Evolutionary conservation across 2,329 filamentous ascomycete genomes (phyloP), one percentile per base, ranked within the genome.

Genomic region (Paecilomyces sp.): DNA sequence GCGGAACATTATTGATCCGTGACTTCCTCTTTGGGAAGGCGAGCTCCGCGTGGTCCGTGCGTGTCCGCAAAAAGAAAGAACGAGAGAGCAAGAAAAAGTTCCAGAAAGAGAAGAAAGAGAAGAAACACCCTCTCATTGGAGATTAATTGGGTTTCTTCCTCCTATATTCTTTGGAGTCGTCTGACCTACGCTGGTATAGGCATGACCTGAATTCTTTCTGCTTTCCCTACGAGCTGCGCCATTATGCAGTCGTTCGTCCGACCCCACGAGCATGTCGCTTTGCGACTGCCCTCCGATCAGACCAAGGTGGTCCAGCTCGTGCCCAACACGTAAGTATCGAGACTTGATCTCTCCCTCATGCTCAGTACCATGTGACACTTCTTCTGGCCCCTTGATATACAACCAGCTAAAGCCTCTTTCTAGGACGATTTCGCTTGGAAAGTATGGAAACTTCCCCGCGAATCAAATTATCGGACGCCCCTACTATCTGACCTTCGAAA

Each of bases 401-500:
- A 53, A 28, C 25, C 25, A 28, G 25, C 25, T 28, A 67, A 69
- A 62, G 67, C 63, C 66, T 67, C 60, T 62, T 47, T 67, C 9
- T 66, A 97, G 92, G 50, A 90, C 86, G 53, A 89, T 97, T 64
- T 91, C 90, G 1, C 81, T 97, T 34, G 92, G 92, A 59, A 97
- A 97, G 84, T 96, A 94, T 73, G 94, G 94, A 64, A 86, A 86
- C 1, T 97, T 99, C 71, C 88, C 91, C 15, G 87, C 90, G 57
- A 97, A 97, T 71, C 84, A 94, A 33, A 85, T 99, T 54, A 85
- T 99, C 63, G 89, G 91, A n/a, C 88, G 94, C 7, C 94, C 94
- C 0, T 96, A 91, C 72, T 86, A 96, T 77, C 80, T 95, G 61
- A 97, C 92, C 0, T 99, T 91, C 76, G 93, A 97, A 74, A 82